A percentile compares a stretch with the other conserved stretches of the same genome.
Conservation (phyloP, 805 yeast species). For the Wickerhamiella shivajii region DNA sequence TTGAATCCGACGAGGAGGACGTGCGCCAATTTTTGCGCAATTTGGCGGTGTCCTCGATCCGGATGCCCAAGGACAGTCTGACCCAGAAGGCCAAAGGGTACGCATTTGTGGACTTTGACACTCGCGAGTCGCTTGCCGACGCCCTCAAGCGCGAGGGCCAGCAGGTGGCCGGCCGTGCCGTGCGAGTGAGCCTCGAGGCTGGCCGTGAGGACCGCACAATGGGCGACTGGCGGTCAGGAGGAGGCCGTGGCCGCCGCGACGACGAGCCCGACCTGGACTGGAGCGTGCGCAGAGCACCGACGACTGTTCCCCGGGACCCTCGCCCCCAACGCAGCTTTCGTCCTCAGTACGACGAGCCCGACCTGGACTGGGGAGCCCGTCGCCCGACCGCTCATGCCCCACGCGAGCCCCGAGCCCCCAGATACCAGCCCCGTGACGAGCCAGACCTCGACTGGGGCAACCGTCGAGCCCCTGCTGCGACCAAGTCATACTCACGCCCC, state of each 20-base stretch:
- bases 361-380: conserved; percentile 32
- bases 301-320: conserved; percentile 4
- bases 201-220: conserved; percentile 15
- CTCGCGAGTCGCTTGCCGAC: conserved; percentile 59
- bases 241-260: conserved; percentile 5
- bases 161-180: conserved; percentile 53
- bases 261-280: conserved; percentile 16
- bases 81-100: conserved; percentile 68
- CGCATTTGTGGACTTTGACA: conserved; percentile 78
- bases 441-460: conserved; percentile 36
- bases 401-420: conserved; percentile 15
- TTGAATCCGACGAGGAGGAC: conserved; percentile 57
- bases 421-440: conserved; percentile 33
- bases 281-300: conserved; percentile 14
- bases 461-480: conserved; percentile 12
- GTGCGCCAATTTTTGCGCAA: conserved; percentile 29
- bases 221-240: conserved; percentile 19
- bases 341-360: conserved; percentile 3
- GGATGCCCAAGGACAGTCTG: conserved; percentile 55
- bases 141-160: conserved; percentile 65
- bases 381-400: conserved; percentile 15
- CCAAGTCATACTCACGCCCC: conserved; percentile 7
- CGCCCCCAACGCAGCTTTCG: conserved; percentile 1
- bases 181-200: conserved; percentile 60
- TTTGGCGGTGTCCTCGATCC: conserved; percentile 40